phyloP scores from a whole-genome alignment of 306 rosid species.

The Quercus mongolica region DNA sequence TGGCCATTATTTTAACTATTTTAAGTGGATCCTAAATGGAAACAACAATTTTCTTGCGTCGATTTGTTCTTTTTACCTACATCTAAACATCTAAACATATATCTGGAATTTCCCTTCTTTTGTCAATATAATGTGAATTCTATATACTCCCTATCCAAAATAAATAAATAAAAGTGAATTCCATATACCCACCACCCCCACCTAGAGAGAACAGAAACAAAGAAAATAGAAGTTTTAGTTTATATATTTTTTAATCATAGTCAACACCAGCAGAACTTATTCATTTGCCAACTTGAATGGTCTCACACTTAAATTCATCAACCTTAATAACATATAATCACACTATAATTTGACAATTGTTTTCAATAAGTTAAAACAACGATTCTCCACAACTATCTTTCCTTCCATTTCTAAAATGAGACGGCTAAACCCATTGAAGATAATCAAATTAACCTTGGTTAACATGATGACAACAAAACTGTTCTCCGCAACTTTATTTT shows the following conservation, averaged over 20 bases:
- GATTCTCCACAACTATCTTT: background rate
- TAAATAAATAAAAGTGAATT: too few species aligned
- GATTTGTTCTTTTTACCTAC: background rate
- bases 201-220: background rate
- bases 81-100: background rate
- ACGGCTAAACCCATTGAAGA: background rate
- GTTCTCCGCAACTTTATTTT: slow-evolving; percentile 75
- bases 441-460: slow-evolving; percentile 56
- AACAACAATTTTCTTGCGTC: background rate
- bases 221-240: background rate
- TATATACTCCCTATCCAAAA: too few species aligned
- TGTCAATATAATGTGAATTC: background rate
- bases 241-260: background rate
- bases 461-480: slow-evolving; percentile 92
- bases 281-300: background rate
- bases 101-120: background rate
- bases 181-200: background rate
- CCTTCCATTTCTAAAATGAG: background rate
- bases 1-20: background rate
- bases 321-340: too few species aligned
- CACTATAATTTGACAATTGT: background rate
- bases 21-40: background rate
- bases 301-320: background rate
- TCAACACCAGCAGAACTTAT: background rate
- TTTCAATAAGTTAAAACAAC: background rate